Conservation (phyloP, 805 yeast genomes). For the Limtongia smithiae region DNA sequence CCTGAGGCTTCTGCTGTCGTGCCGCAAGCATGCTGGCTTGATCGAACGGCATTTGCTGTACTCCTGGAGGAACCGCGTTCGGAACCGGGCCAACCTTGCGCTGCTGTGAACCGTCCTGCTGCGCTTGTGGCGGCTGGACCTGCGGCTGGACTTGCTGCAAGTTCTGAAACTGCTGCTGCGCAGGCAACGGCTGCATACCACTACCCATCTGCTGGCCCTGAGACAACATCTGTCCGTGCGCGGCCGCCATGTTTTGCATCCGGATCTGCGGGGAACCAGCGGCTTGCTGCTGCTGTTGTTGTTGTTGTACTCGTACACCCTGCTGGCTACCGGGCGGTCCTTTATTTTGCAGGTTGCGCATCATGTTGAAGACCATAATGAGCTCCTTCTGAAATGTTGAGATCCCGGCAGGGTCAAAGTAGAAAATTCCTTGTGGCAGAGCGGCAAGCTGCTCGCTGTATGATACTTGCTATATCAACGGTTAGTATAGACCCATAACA, state of each 20-base stretch:
- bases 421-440: slow-evolving; percentile 10
- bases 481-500: no score
- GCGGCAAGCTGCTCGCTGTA: slow-evolving; percentile 25
- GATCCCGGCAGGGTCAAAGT: slow-evolving; percentile 12
- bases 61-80: background rate
- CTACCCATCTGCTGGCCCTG: background rate
- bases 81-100: background rate
- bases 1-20: background rate
- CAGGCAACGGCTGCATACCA: background rate
- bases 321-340: background rate
- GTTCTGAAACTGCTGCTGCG: slow-evolving; percentile 7
- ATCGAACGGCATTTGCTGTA: slow-evolving; percentile 8
- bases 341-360: slow-evolving; percentile 12
- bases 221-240: background rate
- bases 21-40: slow-evolving; percentile 2
- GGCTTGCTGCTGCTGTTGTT: slow-evolving; percentile 3
- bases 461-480: slow-evolving; percentile 21
- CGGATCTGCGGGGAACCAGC: background rate
- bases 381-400: slow-evolving; percentile 18
- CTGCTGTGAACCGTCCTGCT: slow-evolving; percentile 1
- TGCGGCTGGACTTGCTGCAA: slow-evolving; percentile 5
- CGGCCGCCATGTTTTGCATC: background rate
- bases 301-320: background rate
- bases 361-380: slow-evolving; percentile 16
- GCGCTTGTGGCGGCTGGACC: slow-evolving; percentile 3